Evolutionary conservation across 1,284 basidiomycete genomes (phyloP).

Genomic region (Anthracocystis panici-leucophaei): DNA sequence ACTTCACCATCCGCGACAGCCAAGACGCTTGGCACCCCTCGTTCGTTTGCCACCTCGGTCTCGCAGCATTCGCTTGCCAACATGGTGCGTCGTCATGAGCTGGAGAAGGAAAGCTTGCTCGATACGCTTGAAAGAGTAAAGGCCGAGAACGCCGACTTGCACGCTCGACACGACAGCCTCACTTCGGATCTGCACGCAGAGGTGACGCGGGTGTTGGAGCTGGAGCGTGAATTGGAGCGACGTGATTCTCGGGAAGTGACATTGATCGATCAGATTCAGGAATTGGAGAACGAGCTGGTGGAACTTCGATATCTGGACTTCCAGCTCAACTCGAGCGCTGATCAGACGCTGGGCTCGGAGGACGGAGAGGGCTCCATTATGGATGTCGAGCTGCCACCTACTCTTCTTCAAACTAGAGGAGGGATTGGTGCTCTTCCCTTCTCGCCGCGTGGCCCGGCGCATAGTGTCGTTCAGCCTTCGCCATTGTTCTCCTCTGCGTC

Average conservation of each 20-base stretch:
- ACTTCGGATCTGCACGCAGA: constrained; percentile 59
- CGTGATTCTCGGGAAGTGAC: constrained; percentile 44
- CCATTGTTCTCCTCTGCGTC: constrained; percentile 22
- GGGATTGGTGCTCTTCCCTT: constrained; percentile 7
- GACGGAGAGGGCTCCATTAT: constrained; percentile 46
- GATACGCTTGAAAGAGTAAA: constrained; percentile 55
- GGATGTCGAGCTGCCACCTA: constrained; percentile 35
- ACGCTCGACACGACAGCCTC: constrained; percentile 42
- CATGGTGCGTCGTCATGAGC: constrained; percentile 56
- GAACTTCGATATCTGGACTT: constrained; percentile 41
- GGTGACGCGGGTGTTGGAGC: constrained; percentile 58
- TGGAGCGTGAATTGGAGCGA: constrained; percentile 57
- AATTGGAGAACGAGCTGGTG: constrained; percentile 44
- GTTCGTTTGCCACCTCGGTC: constrained; percentile 45
- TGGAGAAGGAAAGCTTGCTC: constrained; percentile 59
- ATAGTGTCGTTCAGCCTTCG: constrained; percentile 9
- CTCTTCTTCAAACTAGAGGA: constrained; percentile 17
- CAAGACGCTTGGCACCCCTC: constrained; percentile 60
- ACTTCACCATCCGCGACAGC: constrained; percentile 58
- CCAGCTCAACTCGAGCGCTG: constrained; percentile 38
- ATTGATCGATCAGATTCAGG: constrained; percentile 41
- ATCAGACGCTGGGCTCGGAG: constrained; percentile 40
- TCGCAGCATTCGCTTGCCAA: constrained; percentile 48
- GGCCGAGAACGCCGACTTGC: constrained; percentile 42
- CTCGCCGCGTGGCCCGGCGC: constrained; percentile 18